These are phyloP conservation scores for Capronia epimyces DNA, from an alignment of 2,329 filamentous ascomycete genomes.

Conservation along the genomic window DNA sequence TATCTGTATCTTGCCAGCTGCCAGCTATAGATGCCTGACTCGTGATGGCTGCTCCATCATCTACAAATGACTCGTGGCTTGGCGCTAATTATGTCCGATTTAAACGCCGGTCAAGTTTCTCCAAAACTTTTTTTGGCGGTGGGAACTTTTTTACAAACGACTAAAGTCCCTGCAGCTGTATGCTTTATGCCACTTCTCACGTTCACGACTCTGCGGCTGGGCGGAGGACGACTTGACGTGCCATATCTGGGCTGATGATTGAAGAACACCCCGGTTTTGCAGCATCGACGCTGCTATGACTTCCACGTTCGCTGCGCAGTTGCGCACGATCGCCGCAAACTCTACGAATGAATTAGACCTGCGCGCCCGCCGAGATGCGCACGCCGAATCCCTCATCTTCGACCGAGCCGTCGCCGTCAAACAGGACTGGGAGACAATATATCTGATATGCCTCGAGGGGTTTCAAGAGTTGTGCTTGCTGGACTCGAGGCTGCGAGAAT, in stretches of 20 bases:
- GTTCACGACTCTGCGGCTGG: background rate
- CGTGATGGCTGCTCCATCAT: background rate
- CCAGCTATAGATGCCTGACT: background rate
- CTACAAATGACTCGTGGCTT: background rate
- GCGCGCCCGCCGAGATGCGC: constrained; percentile 84
- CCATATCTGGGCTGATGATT: background rate
- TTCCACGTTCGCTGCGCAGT: constrained; percentile 83
- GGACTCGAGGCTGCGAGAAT: constrained; percentile 71
- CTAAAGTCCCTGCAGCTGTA: too few relatives aligned
- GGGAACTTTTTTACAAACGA: background rate
- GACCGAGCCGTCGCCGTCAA: constrained; percentile 75
- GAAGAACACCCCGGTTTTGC: background rate
- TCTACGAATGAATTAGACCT: constrained; percentile 87
- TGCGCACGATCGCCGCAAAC: constrained; percentile 84
- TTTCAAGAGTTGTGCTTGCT: constrained; percentile 87
- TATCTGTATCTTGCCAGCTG: too few relatives aligned
- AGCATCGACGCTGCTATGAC: constrained; percentile 52
- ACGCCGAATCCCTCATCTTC: constrained; percentile 93
- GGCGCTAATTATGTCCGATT: background rate
- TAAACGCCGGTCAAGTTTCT: background rate
- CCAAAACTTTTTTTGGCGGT: constrained; percentile 1
- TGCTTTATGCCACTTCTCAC: too few relatives aligned
- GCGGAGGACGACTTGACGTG: background rate
- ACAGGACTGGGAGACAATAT: constrained; percentile 87
- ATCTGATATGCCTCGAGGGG: constrained; percentile 77